Conservation (phyloP, 768 basidiomycete genomes). For the Lactifluus pinguis region DNA sequence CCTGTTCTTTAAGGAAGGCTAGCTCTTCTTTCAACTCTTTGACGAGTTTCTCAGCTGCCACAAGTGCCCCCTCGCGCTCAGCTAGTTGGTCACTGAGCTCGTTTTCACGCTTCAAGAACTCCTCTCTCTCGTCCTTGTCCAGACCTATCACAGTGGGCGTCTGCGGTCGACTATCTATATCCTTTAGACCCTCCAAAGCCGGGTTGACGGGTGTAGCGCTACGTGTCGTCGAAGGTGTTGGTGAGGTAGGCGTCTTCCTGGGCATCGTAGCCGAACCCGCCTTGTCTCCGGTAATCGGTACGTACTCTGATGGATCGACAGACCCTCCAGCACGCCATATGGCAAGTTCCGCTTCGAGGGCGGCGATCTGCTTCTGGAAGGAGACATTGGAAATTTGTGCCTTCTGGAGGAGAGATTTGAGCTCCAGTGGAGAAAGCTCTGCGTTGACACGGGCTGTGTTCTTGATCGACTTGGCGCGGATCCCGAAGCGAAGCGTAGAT, state of each 20-base stretch:
- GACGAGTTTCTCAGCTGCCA: slow-evolving; percentile 74
- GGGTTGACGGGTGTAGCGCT: slow-evolving; percentile 73
- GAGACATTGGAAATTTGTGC: slow-evolving; percentile 78
- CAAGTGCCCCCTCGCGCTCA: slow-evolving; percentile 80
- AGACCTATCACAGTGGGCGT: slow-evolving; percentile 84
- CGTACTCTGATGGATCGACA: slow-evolving; percentile 82
- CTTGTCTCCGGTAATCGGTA: slow-evolving; percentile 49
- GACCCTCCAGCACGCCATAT: slow-evolving; percentile 83
- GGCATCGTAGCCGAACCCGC: slow-evolving; percentile 34
- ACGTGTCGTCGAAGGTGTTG: slow-evolving; percentile 54
- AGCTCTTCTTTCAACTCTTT: slow-evolving; percentile 87
- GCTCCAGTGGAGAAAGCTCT: slow-evolving; percentile 91
- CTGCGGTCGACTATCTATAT: slow-evolving; percentile 77
- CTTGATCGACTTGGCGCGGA: slow-evolving; percentile 99
- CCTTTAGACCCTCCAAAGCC: slow-evolving; percentile 61
- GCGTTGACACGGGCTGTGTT: slow-evolving; percentile 98
- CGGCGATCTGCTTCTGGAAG: slow-evolving; percentile 78
- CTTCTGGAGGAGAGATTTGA: slow-evolving; percentile 86
- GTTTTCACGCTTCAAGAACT: slow-evolving; percentile 93
- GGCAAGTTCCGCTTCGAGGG: slow-evolving; percentile 84
- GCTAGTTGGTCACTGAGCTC: slow-evolving; percentile 90
- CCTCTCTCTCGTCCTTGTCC: slow-evolving; percentile 96
- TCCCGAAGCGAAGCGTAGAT: slow-evolving; percentile 96
- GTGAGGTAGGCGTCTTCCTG: slow-evolving; percentile 44
- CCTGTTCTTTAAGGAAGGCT: slow-evolving; percentile 84